Evolutionary conservation across 2,329 filamentous ascomycete genomes (phyloP), one percentile per base, ranked within the genome.

Genomic region (Pyrenochaeta sp.): DNA sequence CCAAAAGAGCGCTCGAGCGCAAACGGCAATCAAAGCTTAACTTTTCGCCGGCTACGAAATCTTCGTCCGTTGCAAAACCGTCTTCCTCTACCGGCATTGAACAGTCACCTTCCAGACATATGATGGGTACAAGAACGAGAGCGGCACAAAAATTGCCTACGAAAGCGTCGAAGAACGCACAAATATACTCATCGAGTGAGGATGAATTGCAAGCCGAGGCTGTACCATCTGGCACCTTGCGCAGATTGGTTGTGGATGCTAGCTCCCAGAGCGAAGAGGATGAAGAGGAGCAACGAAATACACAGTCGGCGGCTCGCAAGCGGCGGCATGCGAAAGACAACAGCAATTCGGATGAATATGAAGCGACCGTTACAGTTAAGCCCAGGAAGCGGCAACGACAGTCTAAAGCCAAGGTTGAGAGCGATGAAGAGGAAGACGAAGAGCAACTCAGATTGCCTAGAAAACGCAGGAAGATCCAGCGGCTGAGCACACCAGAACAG

Each of bases 11-110:
- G 30, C 58, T 57, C 40, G 55, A 61, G 17, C 66, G 61, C 40
- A 70, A 67, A 55, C 72, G 73, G 33, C 79, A 82, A 56, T 73
- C 74, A 7, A 76, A 76, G 21, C 66, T 82, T 17, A 72, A 67
- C 43, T 81, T 81, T 65, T 78, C 76, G 0, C 75, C 78, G 4
- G 53, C 78, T 4, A 67, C 76, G 7, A 75, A 77, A 11, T 75
- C 76, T 0, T 78, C 77, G 4, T 74, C 76, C 14, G 72, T 70
- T 15, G 49, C 36, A 14, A 54, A 61, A 17, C 71, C 74, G 23
- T 61, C 73, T 31, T 47, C 62, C 21, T 71, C 74, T 29, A 45
- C 45, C 6, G 31, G 51, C 2, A 61, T 44, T 32, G 46, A 44
- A n/a, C 40, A 37, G 15, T 45, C 45, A n/a, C 43, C 50, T 9